Evolutionary conservation across 208 protist genomes (phyloP).

Genomic region (Endotrypanum monterogeii): DNA sequence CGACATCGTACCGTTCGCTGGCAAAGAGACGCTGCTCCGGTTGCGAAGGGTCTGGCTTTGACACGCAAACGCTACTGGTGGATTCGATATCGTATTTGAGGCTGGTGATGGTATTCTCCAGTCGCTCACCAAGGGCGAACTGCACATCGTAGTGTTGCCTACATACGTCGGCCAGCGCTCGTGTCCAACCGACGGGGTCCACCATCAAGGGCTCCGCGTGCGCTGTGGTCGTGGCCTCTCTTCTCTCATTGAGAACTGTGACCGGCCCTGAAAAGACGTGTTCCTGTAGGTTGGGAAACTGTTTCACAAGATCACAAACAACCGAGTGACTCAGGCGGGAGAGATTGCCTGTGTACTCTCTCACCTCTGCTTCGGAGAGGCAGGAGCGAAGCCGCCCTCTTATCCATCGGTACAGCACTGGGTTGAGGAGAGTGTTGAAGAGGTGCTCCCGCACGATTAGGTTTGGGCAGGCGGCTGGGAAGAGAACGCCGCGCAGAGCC

Average conservation of each 20-base stretch:
- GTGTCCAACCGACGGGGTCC: constrained; percentile 78
- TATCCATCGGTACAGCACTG: constrained; percentile 70
- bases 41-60: constrained; percentile 27
- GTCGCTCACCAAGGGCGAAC: constrained; percentile 58
- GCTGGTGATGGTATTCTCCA: constrained; percentile 56
- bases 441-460: constrained; percentile 59
- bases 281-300: constrained; percentile 55
- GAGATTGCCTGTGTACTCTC: constrained; percentile 77
- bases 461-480: constrained; percentile 41
- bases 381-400: constrained; percentile 46
- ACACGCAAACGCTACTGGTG: constrained; percentile 58
- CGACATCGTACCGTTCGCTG: constrained; percentile 65
- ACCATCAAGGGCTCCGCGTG: constrained; percentile 64
- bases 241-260: constrained; percentile 25
- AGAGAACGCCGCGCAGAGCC: constrained; percentile 47
- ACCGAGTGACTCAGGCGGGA: constrained; percentile 63
- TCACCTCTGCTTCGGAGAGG: constrained; percentile 54
- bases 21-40: constrained; percentile 31
- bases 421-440: constrained; percentile 63
- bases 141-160: constrained; percentile 49
- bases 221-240: constrained; percentile 36
- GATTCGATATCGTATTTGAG: constrained; percentile 69
- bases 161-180: constrained; percentile 57
- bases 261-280: constrained; percentile 41
- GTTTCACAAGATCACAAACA: constrained; percentile 48